A percentile compares a stretch with the other conserved stretches of the same genome.
These are phyloP conservation scores for Spongispora temasekensis DNA, from an alignment of 1,284 basidiomycete species.

Conservation along the genomic window DNA sequence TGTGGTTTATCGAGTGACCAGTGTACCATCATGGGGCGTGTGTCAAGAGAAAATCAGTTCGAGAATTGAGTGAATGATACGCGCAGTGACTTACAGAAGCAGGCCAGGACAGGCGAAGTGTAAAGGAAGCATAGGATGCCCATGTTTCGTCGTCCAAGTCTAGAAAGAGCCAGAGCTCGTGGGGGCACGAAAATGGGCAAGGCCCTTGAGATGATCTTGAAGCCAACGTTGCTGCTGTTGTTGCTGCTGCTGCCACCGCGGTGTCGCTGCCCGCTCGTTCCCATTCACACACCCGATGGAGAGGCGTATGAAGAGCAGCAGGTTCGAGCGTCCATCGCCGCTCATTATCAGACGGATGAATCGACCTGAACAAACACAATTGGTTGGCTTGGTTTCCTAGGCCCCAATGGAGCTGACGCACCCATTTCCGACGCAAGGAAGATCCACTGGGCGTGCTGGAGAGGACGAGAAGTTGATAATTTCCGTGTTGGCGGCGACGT, in stretches of 20 bases:
- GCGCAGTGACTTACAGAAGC: slow-evolving; percentile 51
- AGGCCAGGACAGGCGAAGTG: slow-evolving; percentile 64
- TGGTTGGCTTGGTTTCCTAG: neutral
- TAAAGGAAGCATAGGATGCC: slow-evolving; percentile 51
- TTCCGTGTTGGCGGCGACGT: slow-evolving; percentile 58
- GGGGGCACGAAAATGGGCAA: slow-evolving; percentile 38
- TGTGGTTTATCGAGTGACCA: neutral
- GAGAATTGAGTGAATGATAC: no score
- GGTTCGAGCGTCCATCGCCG: slow-evolving; percentile 41
- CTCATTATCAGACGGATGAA: slow-evolving; percentile 33
- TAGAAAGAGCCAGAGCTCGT: slow-evolving; percentile 59
- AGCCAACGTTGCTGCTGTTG: neutral
- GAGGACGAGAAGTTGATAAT: slow-evolving; percentile 57
- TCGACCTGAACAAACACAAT: slow-evolving; percentile 28
- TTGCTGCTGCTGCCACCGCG: slow-evolving; percentile 17
- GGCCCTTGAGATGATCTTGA: no score
- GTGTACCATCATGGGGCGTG: no score
- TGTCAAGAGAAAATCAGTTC: no score
- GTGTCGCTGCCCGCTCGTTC: slow-evolving; percentile 2
- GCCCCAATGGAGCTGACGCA: slow-evolving; percentile 27
- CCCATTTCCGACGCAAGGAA: slow-evolving; percentile 41
- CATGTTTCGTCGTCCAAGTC: slow-evolving; percentile 51
- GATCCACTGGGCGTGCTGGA: slow-evolving; percentile 20
- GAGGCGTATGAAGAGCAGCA: slow-evolving; percentile 44
- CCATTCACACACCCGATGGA: slow-evolving; percentile 37